phyloP scores from a whole-genome alignment of 2,329 filamentous ascomycete genomes.

The Neofusicoccum sp. region DNA sequence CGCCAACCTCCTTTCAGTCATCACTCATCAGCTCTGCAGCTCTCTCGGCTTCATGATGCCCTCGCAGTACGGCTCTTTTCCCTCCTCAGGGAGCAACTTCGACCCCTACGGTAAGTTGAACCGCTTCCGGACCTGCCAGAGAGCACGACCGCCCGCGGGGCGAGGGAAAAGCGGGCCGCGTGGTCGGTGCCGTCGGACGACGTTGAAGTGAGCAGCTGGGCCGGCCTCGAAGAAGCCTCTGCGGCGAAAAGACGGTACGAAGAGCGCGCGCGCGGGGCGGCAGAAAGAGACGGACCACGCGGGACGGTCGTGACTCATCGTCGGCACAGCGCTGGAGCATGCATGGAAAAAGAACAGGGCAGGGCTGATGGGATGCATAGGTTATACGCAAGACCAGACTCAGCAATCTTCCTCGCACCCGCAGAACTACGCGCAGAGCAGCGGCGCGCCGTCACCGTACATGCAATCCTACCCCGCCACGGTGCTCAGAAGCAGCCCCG shows the following conservation, averaged over 20 bases:
- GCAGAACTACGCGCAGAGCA: conserved; percentile 17
- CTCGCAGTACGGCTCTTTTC: conserved; percentile 37
- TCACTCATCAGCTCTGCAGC: conserved; percentile 25
- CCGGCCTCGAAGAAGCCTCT: no score
- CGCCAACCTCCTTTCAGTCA: neutral
- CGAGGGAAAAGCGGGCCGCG: conserved; percentile 11
- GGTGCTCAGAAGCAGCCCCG: conserved; percentile 17
- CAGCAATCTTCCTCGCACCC: conserved; percentile 15
- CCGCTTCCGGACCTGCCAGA: neutral
- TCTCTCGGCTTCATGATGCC: conserved; percentile 41
- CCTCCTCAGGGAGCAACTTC: conserved; percentile 29
- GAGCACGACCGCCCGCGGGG: neutral
- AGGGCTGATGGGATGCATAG: conserved; percentile 4
- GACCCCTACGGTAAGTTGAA: conserved; percentile 20
- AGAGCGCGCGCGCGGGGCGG: neutral
- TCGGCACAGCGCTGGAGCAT: neutral
- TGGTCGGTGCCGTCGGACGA: neutral
- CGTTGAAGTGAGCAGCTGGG: neutral
- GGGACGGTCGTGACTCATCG: neutral
- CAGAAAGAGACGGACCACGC: neutral
- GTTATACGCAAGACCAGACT: conserved; percentile 13
- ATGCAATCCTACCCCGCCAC: conserved; percentile 10
- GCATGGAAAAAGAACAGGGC: neutral
- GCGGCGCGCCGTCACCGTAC: conserved; percentile 15
- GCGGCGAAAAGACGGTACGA: neutral